Evolutionary conservation across 768 basidiomycete genomes (phyloP), one percentile per base, ranked within the genome.

Genomic region (Lactifluus rugatus): DNA sequence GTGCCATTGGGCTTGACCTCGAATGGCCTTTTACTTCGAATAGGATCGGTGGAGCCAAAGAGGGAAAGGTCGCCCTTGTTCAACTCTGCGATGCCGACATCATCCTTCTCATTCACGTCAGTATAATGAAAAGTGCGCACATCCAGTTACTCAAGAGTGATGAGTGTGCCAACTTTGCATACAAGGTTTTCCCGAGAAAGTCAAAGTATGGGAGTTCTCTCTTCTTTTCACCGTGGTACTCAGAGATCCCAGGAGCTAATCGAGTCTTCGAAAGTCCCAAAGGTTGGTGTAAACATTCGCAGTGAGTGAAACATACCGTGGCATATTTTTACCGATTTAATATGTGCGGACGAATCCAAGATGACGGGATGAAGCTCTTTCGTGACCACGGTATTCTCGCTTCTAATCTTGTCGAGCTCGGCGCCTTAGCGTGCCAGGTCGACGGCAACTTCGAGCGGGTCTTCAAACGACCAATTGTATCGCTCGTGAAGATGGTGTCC

Each of bases 1-100:
- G 78, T 2, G 74, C 79, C 9, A 45, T 80, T 10, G 79, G 80
- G 7, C 77, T 80, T 28, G 79, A 80, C 66, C 69, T 80, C 42
- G 79, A 80, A 63, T 80, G 79, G 79, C 67, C 70, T 16, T 70
- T 76, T 19, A 63, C 65, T 46, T 72, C 68, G 52, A 62, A 67
- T n/a, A 66, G 66, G 3, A 65, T 69, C 32, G 66, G 36, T 21
- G 19, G 19, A 3, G 36, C 25, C 9, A 58, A 66, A 34, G 72
- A 73, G 54, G 67, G 72, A 49, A 68, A 70, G 32, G 73, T 75
- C 2, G 76, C 79, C 0, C 66, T 78, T 2, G 73, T 80, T 1
- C 79, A 81, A 62, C 51, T 81, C 0, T 74, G 72, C 39, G 78
- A 80, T 56, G 64, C 54, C 23, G 64, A 64, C 0, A 75, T 70